phyloP scores from a whole-genome alignment of 768 basidiomycete genomes.

The Tricholoma matsutake region DNA sequence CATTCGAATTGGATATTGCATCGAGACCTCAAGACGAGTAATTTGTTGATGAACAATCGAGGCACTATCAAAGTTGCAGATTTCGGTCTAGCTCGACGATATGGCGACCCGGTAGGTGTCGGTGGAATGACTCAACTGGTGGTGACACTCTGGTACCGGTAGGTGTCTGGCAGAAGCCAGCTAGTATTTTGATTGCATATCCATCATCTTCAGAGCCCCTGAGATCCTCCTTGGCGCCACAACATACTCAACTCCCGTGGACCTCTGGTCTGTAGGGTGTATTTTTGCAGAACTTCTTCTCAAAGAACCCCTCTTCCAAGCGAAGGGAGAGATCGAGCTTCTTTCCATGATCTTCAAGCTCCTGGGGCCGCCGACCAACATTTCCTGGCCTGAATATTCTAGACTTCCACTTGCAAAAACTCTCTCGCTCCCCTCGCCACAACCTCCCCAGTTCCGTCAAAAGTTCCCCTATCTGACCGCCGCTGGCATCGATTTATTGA shows the following conservation, averaged over 20 bases:
- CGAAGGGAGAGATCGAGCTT: constrained; percentile 92
- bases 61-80: constrained; percentile 99
- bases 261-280: constrained; percentile 99
- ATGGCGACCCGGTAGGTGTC: constrained; percentile 93
- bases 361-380: constrained; percentile 86
- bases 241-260: constrained; percentile 92
- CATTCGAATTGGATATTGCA: constrained; percentile 98
- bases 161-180: constrained; percentile 18
- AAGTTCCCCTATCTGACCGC: constrained; percentile 84
- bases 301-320: constrained; percentile 96
- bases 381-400: constrained; percentile 84
- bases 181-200: constrained; percentile 1
- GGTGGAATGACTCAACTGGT: constrained; percentile 98
- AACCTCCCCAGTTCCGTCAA: constrained; percentile 73
- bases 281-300: constrained; percentile 96
- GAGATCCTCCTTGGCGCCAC: constrained; percentile 93
- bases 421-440: constrained; percentile 70
- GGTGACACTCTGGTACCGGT: constrained; percentile 99
- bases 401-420: constrained; percentile 79
- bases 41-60: constrained; percentile 97
- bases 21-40: constrained; percentile 96
- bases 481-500: constrained; percentile 81
- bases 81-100: constrained; percentile 93
- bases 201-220: constrained; percentile 63
- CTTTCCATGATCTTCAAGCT: constrained; percentile 93